Conservation (phyloP, 345 rosid species). For the Citrus sinensis region DNA sequence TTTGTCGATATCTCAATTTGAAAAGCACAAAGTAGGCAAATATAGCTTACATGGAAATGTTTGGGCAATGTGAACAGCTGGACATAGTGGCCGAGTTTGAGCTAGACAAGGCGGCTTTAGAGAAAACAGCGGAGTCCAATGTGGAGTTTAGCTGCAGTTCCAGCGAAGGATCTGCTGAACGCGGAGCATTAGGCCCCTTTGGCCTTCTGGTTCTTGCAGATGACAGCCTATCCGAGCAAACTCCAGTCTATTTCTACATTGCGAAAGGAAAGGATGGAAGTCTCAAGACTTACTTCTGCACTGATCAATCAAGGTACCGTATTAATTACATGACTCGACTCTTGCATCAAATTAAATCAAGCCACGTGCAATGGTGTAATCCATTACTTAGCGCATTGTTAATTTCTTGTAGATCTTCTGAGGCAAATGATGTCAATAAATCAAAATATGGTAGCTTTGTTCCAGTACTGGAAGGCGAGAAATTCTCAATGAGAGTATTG, state of each 20-base stretch:
- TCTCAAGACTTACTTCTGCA: conserved; percentile 69
- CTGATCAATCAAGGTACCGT: conserved; percentile 63
- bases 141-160: conserved; percentile 52
- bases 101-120: conserved; percentile 49
- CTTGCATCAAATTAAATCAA: not conserved
- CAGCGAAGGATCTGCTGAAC: conserved; percentile 52
- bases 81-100: conserved; percentile 69
- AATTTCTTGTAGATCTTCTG: conserved; percentile 51
- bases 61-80: conserved; percentile 35
- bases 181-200: conserved; percentile 84
- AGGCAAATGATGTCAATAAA: conserved; percentile 62
- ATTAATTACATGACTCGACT: not conserved
- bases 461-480: conserved; percentile 74
- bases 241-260: conserved; percentile 84
- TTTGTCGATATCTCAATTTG: not conserved
- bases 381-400: not conserved
- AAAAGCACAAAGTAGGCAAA: not conserved
- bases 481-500: conserved; percentile 60
- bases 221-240: conserved; percentile 52
- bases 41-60: not conserved
- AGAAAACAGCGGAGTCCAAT: conserved; percentile 30
- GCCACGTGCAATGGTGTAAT: not conserved
- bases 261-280: conserved; percentile 52
- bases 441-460: conserved; percentile 50
- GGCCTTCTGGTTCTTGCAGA: conserved; percentile 83